Evolutionary conservation across 148 eudicot species (phyloP).

Genomic region (Rhododendron simsii): DNA sequence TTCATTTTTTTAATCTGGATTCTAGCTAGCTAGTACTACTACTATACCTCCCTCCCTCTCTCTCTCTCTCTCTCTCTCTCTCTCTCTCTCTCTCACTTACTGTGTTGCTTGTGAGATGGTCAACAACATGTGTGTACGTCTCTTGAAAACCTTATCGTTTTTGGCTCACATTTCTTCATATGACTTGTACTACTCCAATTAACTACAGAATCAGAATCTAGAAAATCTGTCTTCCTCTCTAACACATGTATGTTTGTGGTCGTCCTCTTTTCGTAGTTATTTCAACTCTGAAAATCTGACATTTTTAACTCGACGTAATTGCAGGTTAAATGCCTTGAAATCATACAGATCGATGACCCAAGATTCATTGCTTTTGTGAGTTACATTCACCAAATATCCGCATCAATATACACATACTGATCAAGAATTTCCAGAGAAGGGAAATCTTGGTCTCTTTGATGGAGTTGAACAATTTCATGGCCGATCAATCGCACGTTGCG

Average conservation of each 20-base stretch:
- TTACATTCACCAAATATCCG: not conserved
- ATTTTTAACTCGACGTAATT: too few species aligned
- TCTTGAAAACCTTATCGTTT: not conserved
- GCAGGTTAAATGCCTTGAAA: not conserved
- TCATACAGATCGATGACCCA: not conserved
- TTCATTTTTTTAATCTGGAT: not conserved
- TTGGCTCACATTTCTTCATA: not conserved
- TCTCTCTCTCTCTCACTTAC: not conserved
- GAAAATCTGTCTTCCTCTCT: not conserved
- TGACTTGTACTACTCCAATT: not conserved
- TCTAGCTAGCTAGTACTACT: not conserved
- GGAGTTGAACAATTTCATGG: slow-evolving; percentile 33
- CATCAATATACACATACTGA: not conserved
- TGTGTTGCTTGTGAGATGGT: slow-evolving; percentile 5
- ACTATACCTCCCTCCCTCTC: not conserved
- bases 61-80: not conserved
- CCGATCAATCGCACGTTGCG: slow-evolving; percentile 29
- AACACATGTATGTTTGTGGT: not conserved
- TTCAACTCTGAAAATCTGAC: not conserved
- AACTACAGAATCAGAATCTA: not conserved
- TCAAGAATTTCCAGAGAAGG: not conserved
- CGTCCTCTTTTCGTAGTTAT: not conserved
- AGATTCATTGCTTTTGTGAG: not conserved
- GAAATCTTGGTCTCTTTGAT: slow-evolving; percentile 9
- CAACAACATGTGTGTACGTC: not conserved